Conservation (phyloP, 2,329 filamentous ascomycete species). For the Fusarium dlaminii region DNA sequence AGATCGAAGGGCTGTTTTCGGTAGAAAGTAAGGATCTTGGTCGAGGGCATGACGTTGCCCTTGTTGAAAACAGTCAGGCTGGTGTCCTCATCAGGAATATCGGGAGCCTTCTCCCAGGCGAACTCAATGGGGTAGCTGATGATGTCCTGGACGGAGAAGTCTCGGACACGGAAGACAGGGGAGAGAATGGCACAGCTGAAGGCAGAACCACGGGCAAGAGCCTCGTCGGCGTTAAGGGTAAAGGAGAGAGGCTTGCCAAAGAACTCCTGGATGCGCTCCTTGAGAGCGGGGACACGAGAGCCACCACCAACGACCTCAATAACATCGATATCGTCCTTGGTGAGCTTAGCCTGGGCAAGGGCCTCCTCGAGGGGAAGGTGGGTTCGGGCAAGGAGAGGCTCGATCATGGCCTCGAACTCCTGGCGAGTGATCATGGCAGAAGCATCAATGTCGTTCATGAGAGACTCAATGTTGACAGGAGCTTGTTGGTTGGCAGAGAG, state of each 20-base stretch:
- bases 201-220: conserved; percentile 91
- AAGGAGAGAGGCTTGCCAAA: conserved; percentile 94
- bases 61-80: conserved; percentile 97
- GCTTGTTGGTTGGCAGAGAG: conserved; percentile 94
- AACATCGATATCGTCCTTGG: conserved; percentile 88
- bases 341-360: conserved; percentile 91
- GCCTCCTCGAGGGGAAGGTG: conserved; percentile 86
- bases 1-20: conserved; percentile 97
- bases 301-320: conserved; percentile 95
- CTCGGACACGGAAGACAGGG: conserved; percentile 96
- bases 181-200: conserved; percentile 98
- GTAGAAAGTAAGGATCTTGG: conserved; percentile 99
- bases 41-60: conserved; percentile 96
- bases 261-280: conserved; percentile 88
- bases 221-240: conserved; percentile 98
- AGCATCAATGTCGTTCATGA: conserved; percentile 98
- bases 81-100: conserved; percentile 98
- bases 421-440: conserved; percentile 89
- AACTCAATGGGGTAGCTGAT: conserved; percentile 99
- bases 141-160: conserved; percentile 97
- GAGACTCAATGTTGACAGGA: conserved; percentile 94
- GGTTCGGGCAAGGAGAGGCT: conserved; percentile 80
- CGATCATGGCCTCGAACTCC: conserved; percentile 90
- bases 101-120: conserved; percentile 97
- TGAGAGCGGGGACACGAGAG: conserved; percentile 92